Percentiles rank a stretch among this genome's conserved stretches.
phyloP scores from a whole-genome alignment of 177 flowering plant genomes.

The Vitis hybrid region DNA sequence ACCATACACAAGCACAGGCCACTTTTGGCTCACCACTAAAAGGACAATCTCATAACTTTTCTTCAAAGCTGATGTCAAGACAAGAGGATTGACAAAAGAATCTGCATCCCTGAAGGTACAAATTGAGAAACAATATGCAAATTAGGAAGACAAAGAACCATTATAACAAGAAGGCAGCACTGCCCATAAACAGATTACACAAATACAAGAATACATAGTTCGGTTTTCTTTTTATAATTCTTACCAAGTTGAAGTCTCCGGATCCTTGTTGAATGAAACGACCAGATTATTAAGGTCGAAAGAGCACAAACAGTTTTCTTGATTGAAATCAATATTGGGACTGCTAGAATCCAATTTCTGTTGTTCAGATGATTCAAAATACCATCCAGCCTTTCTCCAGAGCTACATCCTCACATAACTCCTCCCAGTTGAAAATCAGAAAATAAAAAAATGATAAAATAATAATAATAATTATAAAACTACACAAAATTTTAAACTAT shows the following conservation, averaged over 20 bases:
- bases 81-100: slow-evolving; percentile 36
- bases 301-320: slow-evolving; percentile 22
- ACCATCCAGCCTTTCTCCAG: slow-evolving; percentile 77
- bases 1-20: slow-evolving; percentile 95
- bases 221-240: not conserved
- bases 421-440: slow-evolving; percentile 17
- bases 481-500: not conserved
- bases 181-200: not conserved
- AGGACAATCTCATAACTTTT: slow-evolving; percentile 74
- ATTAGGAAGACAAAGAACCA: not conserved
- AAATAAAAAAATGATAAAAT: not conserved
- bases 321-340: slow-evolving; percentile 14
- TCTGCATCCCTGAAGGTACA: slow-evolving; percentile 30
- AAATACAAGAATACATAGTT: not conserved
- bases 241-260: slow-evolving; percentile 37
- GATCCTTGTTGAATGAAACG: slow-evolving; percentile 13
- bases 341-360: slow-evolving; percentile 10
- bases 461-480: too few relatives aligned
- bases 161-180: not conserved
- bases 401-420: slow-evolving; percentile 73
- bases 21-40: slow-evolving; percentile 75
- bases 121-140: not conserved
- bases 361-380: slow-evolving; percentile 34
- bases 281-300: slow-evolving; percentile 18
- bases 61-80: slow-evolving; percentile 59